Percentiles rank a stretch among this genome's conserved stretches.
These are phyloP conservation scores for Pichia ethanolica DNA, from an alignment of 805 yeast species.

Conservation along the genomic window DNA sequence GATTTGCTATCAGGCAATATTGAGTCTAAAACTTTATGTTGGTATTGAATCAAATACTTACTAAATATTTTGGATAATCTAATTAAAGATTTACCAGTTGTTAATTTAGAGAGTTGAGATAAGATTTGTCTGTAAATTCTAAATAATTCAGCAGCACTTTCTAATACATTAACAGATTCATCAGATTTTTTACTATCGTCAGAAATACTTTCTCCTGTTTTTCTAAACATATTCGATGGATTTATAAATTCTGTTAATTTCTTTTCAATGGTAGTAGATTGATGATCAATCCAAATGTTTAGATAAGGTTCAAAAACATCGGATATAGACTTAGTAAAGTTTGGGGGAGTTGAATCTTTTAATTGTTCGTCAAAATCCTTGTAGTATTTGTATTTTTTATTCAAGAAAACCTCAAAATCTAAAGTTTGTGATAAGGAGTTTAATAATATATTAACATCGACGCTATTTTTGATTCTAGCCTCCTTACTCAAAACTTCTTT, in stretches of 20 bases:
- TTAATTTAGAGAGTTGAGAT: conserved; percentile 59
- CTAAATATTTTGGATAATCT: conserved; percentile 54
- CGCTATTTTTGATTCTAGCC: conserved; percentile 25
- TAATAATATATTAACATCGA: conserved; percentile 58
- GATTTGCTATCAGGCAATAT: conserved; percentile 35
- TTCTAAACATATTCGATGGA: conserved; percentile 44
- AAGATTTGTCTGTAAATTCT: conserved; percentile 66
- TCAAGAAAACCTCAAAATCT: conserved; percentile 74
- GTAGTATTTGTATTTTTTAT: conserved; percentile 49
- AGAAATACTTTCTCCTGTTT: conserved; percentile 26
- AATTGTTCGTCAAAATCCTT: conserved; percentile 27
- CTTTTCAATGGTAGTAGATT: conserved; percentile 54
- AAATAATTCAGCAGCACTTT: conserved; percentile 83
- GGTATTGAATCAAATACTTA: conserved; percentile 57
- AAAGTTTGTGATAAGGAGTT: conserved; percentile 66
- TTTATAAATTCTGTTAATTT: conserved; percentile 61
- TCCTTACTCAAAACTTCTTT: conserved; percentile 39
- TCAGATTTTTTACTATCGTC: conserved; percentile 15
- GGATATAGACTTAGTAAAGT: conserved; percentile 41
- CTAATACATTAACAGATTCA: conserved; percentile 47
- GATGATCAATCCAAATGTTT: conserved; percentile 79
- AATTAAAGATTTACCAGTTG: conserved; percentile 41
- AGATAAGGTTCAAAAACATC: conserved; percentile 80
- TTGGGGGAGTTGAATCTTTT: conserved; percentile 20
- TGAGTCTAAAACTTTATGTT: conserved; percentile 41